Percentiles rank a stretch among this genome's conserved stretches.
Conservation (phyloP, 2,329 filamentous ascomycete genomes). For the Trichoderma hamatum region DNA sequence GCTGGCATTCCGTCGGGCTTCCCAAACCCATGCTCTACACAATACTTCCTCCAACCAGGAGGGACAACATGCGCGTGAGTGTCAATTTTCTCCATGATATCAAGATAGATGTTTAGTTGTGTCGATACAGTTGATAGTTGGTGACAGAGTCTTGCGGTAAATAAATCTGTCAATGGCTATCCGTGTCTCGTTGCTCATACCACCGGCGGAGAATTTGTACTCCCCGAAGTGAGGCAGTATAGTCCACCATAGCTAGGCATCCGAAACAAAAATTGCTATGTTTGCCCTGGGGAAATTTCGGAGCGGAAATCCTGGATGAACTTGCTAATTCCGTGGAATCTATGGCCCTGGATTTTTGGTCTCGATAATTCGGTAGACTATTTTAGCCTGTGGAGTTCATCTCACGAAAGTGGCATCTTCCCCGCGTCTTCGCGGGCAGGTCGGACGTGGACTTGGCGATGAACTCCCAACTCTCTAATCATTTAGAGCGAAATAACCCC, state of each 20-base stretch:
- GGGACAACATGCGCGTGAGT: slow-evolving; percentile 53
- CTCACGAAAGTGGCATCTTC: not conserved
- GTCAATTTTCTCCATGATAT: slow-evolving; percentile 40
- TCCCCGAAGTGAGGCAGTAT: not conserved
- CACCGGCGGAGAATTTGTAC: not conserved
- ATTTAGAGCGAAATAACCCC: not conserved
- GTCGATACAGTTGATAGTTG: not conserved
- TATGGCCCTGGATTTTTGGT: not conserved
- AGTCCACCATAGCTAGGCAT: not conserved
- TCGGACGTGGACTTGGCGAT: not conserved
- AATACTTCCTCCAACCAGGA: slow-evolving; percentile 45
- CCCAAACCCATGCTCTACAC: slow-evolving; percentile 45
- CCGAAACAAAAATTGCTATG: not conserved
- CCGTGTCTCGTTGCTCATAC: not conserved
- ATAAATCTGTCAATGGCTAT: not conserved
- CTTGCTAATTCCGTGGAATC: not conserved
- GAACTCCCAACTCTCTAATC: not conserved
- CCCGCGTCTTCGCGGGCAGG: slow-evolving; percentile 16
- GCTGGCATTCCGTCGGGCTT: slow-evolving; percentile 55
- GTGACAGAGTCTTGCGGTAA: not conserved
- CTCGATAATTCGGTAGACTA: not conserved
- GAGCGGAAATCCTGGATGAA: not conserved
- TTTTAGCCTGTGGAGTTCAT: not conserved
- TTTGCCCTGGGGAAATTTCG: not conserved
- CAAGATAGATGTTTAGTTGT: not conserved